These are phyloP conservation scores for Phialocephala subalpina DNA, from an alignment of 2,329 filamentous ascomycete genomes.

Conservation along the genomic window DNA sequence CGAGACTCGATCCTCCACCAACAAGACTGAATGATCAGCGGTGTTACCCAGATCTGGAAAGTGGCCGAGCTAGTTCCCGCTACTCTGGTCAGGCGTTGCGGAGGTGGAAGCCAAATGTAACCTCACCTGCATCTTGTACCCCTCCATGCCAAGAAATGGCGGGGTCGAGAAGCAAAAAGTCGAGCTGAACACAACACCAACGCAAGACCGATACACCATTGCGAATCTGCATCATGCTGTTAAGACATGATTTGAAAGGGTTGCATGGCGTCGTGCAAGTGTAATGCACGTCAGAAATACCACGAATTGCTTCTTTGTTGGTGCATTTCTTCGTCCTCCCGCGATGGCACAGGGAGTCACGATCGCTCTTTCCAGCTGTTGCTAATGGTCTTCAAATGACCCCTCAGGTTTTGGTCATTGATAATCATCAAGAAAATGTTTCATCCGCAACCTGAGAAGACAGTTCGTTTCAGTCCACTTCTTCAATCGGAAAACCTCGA, in stretches of 20 bases:
- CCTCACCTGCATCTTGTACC: not conserved
- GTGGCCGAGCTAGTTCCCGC: not conserved
- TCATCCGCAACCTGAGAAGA: slow-evolving; percentile 1
- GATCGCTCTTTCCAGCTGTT: too few species aligned
- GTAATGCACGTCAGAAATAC: too few species aligned
- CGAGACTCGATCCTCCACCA: not conserved
- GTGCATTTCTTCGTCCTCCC: not conserved
- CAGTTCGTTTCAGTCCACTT: not conserved
- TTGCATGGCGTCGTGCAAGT: not conserved
- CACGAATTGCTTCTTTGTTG: too few species aligned
- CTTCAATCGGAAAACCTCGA: not conserved
- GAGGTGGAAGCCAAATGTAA: not conserved
- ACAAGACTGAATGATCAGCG: not conserved
- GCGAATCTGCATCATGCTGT: not conserved
- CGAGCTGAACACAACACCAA: slow-evolving; percentile 2
- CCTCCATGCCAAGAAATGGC: not conserved
- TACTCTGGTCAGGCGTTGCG: not conserved
- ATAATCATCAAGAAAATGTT: not conserved
- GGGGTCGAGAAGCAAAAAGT: not conserved
- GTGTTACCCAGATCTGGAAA: not conserved
- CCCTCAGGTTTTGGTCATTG: not conserved
- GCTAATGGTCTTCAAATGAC: too few species aligned
- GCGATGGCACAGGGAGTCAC: too few species aligned
- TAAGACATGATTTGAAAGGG: not conserved
- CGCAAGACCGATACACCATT: not conserved